Evolutionary conservation across 1,284 basidiomycete species (phyloP).

Genomic region (Cutaneotrichosporon daszewskae): DNA sequence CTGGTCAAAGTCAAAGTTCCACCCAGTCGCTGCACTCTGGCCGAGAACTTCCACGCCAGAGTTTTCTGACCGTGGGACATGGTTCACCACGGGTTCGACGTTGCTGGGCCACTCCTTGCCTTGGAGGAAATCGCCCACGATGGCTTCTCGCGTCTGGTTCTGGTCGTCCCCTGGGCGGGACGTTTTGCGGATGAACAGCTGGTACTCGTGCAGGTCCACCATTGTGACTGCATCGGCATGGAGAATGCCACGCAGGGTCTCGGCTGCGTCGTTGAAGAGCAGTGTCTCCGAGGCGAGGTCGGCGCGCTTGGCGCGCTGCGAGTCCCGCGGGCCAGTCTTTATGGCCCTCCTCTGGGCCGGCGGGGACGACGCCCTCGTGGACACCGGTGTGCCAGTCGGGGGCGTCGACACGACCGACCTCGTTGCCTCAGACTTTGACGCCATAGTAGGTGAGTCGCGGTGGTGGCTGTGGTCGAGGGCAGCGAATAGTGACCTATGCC

Average conservation of each 20-base stretch:
- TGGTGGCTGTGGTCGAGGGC: too few species aligned
- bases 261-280: conserved; percentile 27
- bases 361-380: neutral
- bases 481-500: too few species aligned
- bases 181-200: conserved; percentile 29
- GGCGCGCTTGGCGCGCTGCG: conserved; percentile 19
- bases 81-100: conserved; percentile 31
- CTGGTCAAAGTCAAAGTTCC: conserved; percentile 19
- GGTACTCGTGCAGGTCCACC: conserved; percentile 33
- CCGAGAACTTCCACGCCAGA: conserved; percentile 22
- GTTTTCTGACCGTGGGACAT: conserved; percentile 12
- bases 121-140: conserved; percentile 27
- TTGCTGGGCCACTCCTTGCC: conserved; percentile 33
- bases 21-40: conserved; percentile 5
- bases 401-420: too few species aligned
- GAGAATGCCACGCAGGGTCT: conserved; percentile 29
- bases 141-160: conserved; percentile 24
- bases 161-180: too few species aligned
- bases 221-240: conserved; percentile 34
- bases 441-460: too few species aligned
- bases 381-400: neutral
- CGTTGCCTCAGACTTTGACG: too few species aligned
- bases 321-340: conserved; percentile 32
- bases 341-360: conserved; percentile 1
- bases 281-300: conserved; percentile 17